Evolutionary conservation across 2,329 filamentous ascomycete species (phyloP), one percentile per base, ranked within the genome.

Genomic region (Arthrobotrys entomopaga): DNA sequence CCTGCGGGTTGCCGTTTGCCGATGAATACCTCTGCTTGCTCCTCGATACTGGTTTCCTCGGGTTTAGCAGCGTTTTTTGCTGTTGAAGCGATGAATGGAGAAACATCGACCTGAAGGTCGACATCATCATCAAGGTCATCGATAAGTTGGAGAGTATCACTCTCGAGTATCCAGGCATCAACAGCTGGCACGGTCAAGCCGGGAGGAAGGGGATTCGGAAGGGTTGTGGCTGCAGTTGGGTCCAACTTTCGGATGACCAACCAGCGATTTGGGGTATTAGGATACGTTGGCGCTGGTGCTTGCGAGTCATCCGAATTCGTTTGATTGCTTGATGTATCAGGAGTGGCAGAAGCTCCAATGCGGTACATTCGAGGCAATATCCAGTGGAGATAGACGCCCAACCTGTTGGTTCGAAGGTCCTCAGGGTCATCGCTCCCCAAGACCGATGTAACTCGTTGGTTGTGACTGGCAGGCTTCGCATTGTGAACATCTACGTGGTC

Each of bases 361-460:
- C 63, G 79, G 71, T 83, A 84, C 15, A 77, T 38, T 0, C 79
- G 80, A 0, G 83, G 83, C 0, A 85, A 57, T 0, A 69, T 81
- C 83, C 83, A 84, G 65, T 83, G 82, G 0, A 85, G 38, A 57
- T 84, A 83, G 8, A 83, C 82, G 0, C 83, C 83, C 2, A 80
- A 73, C 0, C 83, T 81, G 67, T 81, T 77, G 1, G 50, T 75
- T 29, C 78, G 78, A 34, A 34, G 29, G 29, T 34, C 6, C 5
- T 5, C 29, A 8, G 29, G 29, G 29, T 34, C 29, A 7, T 34
- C 29, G 29, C 29, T 34, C 10, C 29, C 81, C 82, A 0, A 84
- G 75, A 72, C 84, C 81, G 0, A 34, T 8, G 77, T 81, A 49
- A 82, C 43, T 2, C 83, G 80, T 1, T 81, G 69, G 76, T 84